Base-by-base conservation (phyloP, 768 basidiomycete genomes). In the Pleurotus giganteus region DNA sequence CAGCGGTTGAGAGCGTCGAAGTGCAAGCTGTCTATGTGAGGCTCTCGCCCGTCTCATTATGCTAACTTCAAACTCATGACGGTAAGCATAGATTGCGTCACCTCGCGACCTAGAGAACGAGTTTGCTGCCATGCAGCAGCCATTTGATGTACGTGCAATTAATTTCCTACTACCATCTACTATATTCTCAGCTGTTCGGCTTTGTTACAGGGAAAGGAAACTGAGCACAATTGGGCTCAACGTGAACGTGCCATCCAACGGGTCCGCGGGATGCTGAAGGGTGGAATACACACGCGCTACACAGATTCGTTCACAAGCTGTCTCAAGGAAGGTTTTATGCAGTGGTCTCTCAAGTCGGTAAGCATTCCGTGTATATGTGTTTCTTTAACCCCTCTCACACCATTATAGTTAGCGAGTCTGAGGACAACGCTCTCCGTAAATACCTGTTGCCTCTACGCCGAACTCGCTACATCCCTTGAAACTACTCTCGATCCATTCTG, bases 161-260 rank as follows among this genome's bases (percentile, higher is more conserved):
- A n/a, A 26, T n/a, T 28, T 4, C 26, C 26, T 15, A 46, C 42
- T 4, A 21, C 39, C 39, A 2, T n/a, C 45, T 1, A 39, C 47
- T 45, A 19, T 57, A 41, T 51, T 60, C 47, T 54, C 29, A 47
- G 54, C 31, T 52, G 50, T 50, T 13, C 41, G 47, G 39, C 19
- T 41, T 41, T 4, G 43, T 43, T 53, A 2, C 58, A 94, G 88
- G 97, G 96, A n/a, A 96, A 84, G 72, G 96, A 99, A 72, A 89
- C 90, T 1, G 96, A 99, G 66, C 91, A 95, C 59, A 99, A 99
- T 62, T 99, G 96, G 96, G 77, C 82, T 39, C 73, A 77, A 26
- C 81, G 96, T 56, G 96, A 99, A 58, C 80, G 79, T 60, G 79
- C 88, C 8, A 78, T 95, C 57, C 76, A 82, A 39, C 80, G 84